Percentiles rank a stretch among this genome's conserved stretches.
Conservation (phyloP, 306 rosid species). For the Gillenia trifoliata region DNA sequence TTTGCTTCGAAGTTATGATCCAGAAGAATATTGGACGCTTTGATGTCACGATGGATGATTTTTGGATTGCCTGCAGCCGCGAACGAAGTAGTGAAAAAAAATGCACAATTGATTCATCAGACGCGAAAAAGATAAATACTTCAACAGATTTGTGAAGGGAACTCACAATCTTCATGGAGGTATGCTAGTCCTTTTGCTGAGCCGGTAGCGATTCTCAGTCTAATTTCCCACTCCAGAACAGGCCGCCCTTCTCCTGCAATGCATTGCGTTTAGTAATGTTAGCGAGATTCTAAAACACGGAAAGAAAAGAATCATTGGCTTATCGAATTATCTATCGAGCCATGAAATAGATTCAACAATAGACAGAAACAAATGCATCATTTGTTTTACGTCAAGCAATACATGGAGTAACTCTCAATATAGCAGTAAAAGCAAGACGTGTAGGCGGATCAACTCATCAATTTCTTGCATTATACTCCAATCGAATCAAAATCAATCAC, state of each 20-base stretch:
- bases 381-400: too few relatives aligned
- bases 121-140: background rate
- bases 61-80: constrained; percentile 44
- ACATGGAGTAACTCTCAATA: too few relatives aligned
- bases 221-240: constrained; percentile 38
- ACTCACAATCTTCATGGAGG: constrained; percentile 59
- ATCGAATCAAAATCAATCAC: background rate
- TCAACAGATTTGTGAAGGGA: background rate
- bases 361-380: too few relatives aligned
- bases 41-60: constrained; percentile 68
- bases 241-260: constrained; percentile 33
- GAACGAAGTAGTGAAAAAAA: background rate
- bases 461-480: background rate
- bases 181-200: constrained; percentile 58
- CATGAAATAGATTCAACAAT: too few relatives aligned
- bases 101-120: background rate
- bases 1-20: constrained; percentile 51
- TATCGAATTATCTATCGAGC: too few relatives aligned
- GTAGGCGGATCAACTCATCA: too few relatives aligned
- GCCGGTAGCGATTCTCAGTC: constrained; percentile 45
- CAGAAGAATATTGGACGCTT: constrained; percentile 65
- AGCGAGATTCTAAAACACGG: too few relatives aligned
- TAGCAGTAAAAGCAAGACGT: too few relatives aligned
- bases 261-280: background rate
- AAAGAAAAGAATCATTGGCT: too few relatives aligned